Conservation (phyloP, 2,329 filamentous ascomycete species). For the Tympanopsis confertula region DNA sequence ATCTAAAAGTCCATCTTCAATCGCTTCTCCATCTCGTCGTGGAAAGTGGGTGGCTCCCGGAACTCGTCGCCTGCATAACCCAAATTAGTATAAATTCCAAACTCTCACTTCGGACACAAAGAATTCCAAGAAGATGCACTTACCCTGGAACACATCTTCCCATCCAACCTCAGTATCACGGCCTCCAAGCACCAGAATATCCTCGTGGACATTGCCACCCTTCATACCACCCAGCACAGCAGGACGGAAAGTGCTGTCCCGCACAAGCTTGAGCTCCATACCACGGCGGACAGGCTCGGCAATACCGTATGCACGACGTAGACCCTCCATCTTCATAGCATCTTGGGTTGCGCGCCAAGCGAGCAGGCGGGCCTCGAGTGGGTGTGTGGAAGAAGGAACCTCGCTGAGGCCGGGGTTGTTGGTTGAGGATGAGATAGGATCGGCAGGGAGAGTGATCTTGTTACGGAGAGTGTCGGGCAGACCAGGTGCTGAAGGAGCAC, state of each 20-base stretch:
- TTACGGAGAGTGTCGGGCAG: conserved; percentile 56
- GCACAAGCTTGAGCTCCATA: conserved; percentile 54
- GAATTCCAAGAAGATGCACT: not conserved
- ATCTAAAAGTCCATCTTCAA: conserved; percentile 41
- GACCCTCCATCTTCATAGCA: conserved; percentile 47
- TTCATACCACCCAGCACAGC: conserved; percentile 22
- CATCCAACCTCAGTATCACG: conserved; percentile 50
- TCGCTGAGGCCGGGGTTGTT: conserved; percentile 33
- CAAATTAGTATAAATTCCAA: not conserved
- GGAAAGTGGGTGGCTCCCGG: conserved; percentile 41
- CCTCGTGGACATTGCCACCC: conserved; percentile 39
- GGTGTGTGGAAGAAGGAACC: conserved; percentile 34
- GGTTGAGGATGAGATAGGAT: not conserved
- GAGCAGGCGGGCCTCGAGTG: conserved; percentile 52
- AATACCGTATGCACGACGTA: conserved; percentile 53
- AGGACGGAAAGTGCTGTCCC: conserved; percentile 25
- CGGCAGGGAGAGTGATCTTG: conserved; percentile 1
- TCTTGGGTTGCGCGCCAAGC: conserved; percentile 56
- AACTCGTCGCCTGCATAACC: conserved; percentile 35
- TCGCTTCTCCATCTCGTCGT: conserved; percentile 52
- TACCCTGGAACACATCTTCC: conserved; percentile 54
- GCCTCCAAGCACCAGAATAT: conserved; percentile 40
- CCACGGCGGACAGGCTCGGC: conserved; percentile 54
- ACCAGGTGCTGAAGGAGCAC: conserved; percentile 55
- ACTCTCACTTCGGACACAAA: not conserved